Evolutionary conservation across 2,329 filamentous ascomycete species (phyloP).

Genomic region (Claviceps humidiphila): DNA sequence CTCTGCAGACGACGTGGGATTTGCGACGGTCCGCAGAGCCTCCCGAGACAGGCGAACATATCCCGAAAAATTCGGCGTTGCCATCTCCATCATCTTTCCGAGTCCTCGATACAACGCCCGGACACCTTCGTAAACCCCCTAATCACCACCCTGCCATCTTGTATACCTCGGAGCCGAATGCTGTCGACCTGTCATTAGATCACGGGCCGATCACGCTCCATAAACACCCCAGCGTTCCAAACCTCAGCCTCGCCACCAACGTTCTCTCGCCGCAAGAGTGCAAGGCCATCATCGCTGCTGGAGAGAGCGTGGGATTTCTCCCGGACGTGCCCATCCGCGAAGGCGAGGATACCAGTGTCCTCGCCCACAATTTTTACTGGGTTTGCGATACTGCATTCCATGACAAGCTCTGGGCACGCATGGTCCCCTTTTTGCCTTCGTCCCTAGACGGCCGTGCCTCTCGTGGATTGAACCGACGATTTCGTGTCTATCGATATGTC

Average conservation of each 20-base stretch:
- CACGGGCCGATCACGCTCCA: slow-evolving; percentile 37
- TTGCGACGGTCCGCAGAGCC: slow-evolving; percentile 30
- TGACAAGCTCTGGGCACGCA: slow-evolving; percentile 48
- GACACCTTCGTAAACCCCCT: slow-evolving; percentile 48
- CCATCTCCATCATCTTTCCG: slow-evolving; percentile 24
- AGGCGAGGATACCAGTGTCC: slow-evolving; percentile 50
- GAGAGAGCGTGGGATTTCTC: slow-evolving; percentile 50
- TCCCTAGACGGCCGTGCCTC: slow-evolving; percentile 41
- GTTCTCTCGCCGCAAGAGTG: slow-evolving; percentile 51
- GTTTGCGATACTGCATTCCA: slow-evolving; percentile 51
- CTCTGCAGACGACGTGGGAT: slow-evolving; percentile 48
- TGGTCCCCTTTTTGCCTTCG: slow-evolving; percentile 43
- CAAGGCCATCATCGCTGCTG: slow-evolving; percentile 51
- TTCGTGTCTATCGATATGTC: slow-evolving; percentile 60
- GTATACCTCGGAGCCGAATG: slow-evolving; percentile 45
- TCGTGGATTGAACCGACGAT: slow-evolving; percentile 54
- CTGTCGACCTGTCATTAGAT: slow-evolving; percentile 35
- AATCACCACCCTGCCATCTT: slow-evolving; percentile 55
- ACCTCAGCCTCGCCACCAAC: slow-evolving; percentile 44
- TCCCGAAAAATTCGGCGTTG: slow-evolving; percentile 37
- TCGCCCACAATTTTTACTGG: slow-evolving; percentile 67
- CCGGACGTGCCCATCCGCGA: slow-evolving; percentile 55
- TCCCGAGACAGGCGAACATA: slow-evolving; percentile 39
- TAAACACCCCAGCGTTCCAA: slow-evolving; percentile 48
- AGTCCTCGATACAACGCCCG: slow-evolving; percentile 48